Evolutionary conservation across 1,284 basidiomycete genomes (phyloP), one percentile per base, ranked within the genome.

Genomic region (Cryptococcus sp.): DNA sequence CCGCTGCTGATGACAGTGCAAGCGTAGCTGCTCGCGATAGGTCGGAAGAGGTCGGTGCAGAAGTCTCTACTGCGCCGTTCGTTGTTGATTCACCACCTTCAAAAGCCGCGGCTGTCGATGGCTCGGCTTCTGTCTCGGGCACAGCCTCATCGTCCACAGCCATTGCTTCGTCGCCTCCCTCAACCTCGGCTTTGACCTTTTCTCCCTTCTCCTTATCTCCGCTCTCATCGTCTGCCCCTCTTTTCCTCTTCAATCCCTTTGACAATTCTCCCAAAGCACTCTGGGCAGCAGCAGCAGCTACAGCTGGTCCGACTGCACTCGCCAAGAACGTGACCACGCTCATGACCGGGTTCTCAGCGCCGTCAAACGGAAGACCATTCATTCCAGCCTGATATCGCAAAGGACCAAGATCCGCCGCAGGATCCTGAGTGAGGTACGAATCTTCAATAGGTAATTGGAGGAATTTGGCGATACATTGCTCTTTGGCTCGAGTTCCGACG

Each of bases 291-390:
- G 94, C 93, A 0, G 92, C 89, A 0, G 94, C 95, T 5, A 97
- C 89, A 1, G 89, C 88, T 0, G 93, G 93, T 17, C 87, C 88
- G 6, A 99, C 90, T 1, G 95, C 92, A 17, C 89, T 89, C 16
- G 95, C 93, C 47, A 99, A 82, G 81, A 98, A 98, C 1, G 95
- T 91, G 15, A 99, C 93, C 23, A 99, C 94, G 76, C 90, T 93
- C 93, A 99, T 93, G 37, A 99, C 93, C 0, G 95, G 95, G 75
- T 99, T 99, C 72, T 98, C 96, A 1, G 90, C 87, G 72, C 93
- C 89, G 64, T 93, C 89, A 73, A 98, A 96, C 0, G 95, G 95
- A 58, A 95, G 81, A 8, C 88, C 77, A 46, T 78, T 78, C 39
- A 77, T 54, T 11, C 76, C 75, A 7, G 75, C 73, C 52, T 75